Evolutionary conservation across 768 basidiomycete species (phyloP).

Genomic region (Naganishia vaughanmartiniae): DNA sequence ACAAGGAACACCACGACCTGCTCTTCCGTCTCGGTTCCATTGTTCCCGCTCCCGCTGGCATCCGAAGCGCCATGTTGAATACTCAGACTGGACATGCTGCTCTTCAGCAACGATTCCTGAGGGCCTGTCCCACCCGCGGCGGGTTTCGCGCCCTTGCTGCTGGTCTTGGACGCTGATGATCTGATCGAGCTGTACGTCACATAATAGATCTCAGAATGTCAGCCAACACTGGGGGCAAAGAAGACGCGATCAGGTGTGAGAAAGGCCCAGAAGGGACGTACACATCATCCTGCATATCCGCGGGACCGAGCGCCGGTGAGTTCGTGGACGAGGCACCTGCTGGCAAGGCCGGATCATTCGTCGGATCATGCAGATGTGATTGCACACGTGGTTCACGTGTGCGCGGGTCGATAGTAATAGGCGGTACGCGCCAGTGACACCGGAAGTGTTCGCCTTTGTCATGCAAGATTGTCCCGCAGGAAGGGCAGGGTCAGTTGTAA

Average conservation of each 20-base stretch:
- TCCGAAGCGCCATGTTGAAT: neutral
- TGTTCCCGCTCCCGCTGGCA: neutral
- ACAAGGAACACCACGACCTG: constrained; percentile 63
- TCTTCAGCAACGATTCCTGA: neutral
- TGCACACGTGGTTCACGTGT: constrained; percentile 49
- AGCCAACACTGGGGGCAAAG: neutral
- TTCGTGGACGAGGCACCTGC: neutral
- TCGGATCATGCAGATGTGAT: constrained; percentile 47
- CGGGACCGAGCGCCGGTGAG: constrained; percentile 16
- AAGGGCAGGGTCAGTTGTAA: neutral
- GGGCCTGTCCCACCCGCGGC: neutral
- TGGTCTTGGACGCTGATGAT: constrained; percentile 17
- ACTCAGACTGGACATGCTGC: constrained; percentile 7
- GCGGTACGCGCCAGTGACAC: constrained; percentile 52
- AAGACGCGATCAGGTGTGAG: neutral
- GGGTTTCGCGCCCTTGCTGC: neutral
- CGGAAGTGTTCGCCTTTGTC: constrained; percentile 53
- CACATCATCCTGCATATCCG: constrained; percentile 24
- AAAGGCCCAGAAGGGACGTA: constrained; percentile 1
- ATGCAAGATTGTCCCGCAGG: neutral
- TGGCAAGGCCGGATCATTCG: neutral
- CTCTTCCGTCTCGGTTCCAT: neutral
- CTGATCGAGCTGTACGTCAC: constrained; percentile 10
- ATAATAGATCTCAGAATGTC: neutral
- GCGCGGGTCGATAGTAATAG: constrained; percentile 46